Evolutionary conservation across 352 stramenopile species (phyloP).

Genomic region (Peronosclerospora sorghi): DNA sequence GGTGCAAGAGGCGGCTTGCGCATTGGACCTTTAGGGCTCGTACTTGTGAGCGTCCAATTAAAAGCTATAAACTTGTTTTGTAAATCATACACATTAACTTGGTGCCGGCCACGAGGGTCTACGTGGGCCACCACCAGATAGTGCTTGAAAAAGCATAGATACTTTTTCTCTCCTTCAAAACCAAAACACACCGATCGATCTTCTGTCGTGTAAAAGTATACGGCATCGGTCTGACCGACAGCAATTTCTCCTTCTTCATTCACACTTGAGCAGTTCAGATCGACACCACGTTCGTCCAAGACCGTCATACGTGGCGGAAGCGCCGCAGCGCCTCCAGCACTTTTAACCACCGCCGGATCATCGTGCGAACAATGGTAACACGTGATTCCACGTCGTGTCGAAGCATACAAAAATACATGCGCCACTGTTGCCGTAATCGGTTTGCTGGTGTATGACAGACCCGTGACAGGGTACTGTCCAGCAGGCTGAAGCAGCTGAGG

Average conservation of each 20-base stretch:
- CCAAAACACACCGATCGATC: conserved; percentile 81
- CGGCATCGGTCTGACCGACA: conserved; percentile 71
- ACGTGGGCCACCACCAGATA: conserved; percentile 78
- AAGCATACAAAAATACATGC: conserved; percentile 74
- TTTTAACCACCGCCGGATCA: conserved; percentile 64
- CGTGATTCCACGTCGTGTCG: conserved; percentile 62
- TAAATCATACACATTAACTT: conserved; percentile 87
- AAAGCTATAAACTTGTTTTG: conserved; percentile 90
- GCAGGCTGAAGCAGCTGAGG: conserved; percentile 68
- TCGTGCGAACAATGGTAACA: conserved; percentile 82
- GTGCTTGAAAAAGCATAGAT: conserved; percentile 82
- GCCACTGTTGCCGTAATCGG: conserved; percentile 45
- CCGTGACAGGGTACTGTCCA: conserved; percentile 69
- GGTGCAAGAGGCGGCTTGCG: conserved; percentile 22
- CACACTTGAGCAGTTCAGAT: conserved; percentile 70
- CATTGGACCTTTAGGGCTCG: conserved; percentile 21
- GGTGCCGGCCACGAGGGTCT: conserved; percentile 66
- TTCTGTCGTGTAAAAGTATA: conserved; percentile 86
- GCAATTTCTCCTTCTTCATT: conserved; percentile 80
- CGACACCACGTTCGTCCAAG: conserved; percentile 72
- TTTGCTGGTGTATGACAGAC: conserved; percentile 71
- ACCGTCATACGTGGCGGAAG: conserved; percentile 65
- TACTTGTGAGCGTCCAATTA: conserved; percentile 80
- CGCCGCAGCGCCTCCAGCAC: conserved; percentile 39
- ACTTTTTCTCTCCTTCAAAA: conserved; percentile 84